Evolutionary conservation across 2,329 filamentous ascomycete genomes (phyloP).

Genomic region (Acarospora socialis): DNA sequence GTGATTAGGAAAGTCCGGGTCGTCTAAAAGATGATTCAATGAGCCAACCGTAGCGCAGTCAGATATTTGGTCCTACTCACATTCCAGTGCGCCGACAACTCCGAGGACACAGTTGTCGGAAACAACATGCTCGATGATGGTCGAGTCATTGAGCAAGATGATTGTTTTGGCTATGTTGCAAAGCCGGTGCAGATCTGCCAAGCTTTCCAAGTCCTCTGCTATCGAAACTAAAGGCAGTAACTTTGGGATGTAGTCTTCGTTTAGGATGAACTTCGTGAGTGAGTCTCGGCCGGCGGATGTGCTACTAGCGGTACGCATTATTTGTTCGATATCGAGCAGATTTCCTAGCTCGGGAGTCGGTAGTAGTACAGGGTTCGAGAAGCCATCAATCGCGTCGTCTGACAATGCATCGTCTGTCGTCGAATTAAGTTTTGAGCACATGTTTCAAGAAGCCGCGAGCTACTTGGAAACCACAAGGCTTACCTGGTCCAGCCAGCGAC

Average conservation of each 20-base stretch:
- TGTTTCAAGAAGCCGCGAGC: conserved; percentile 1
- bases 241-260: conserved; percentile 74
- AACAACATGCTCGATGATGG: conserved; percentile 87
- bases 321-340: conserved; percentile 68
- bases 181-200: conserved; percentile 72
- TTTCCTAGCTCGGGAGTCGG: conserved; percentile 70
- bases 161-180: conserved; percentile 98
- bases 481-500: conserved; percentile 48
- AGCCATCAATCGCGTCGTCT: conserved; percentile 68
- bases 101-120: conserved; percentile 79
- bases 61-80: conserved; percentile 24
- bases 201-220: conserved; percentile 82
- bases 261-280: conserved; percentile 72
- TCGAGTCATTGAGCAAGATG: conserved; percentile 85
- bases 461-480: conserved; percentile 12
- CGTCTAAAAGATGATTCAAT: conserved; percentile 40
- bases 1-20: conserved; percentile 93
- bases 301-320: conserved; percentile 64
- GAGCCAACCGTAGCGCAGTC: conserved; percentile 6
- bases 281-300: conserved; percentile 68
- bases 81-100: conserved; percentile 90
- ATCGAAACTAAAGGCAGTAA: conserved; percentile 73
- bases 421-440: conserved; percentile 2
- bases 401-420: conserved; percentile 66
- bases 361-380: conserved; percentile 52